Evolutionary conservation across 371 early-diverging fungal species (phyloP).

Genomic region (Funneliformis caledonium): DNA sequence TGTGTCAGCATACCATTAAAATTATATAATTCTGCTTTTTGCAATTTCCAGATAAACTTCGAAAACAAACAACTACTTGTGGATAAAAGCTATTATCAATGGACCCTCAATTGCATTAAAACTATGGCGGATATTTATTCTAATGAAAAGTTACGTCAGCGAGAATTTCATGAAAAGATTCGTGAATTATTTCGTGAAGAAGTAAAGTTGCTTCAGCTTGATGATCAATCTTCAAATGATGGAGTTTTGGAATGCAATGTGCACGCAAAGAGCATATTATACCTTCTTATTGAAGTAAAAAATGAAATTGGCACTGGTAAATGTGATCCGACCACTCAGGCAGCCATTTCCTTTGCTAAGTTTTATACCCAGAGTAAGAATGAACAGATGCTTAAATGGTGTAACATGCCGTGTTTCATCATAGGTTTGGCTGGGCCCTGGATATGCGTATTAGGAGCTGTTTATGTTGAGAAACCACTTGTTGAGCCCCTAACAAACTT

Average conservation of each 20-base stretch:
- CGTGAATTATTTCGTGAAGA: neutral
- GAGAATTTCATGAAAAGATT: conserved; percentile 12
- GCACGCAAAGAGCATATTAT: neutral
- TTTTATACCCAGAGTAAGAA: neutral
- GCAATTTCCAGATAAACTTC: neutral
- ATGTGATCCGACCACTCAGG: neutral
- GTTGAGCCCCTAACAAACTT: conserved; percentile 21
- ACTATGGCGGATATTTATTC: conserved; percentile 11
- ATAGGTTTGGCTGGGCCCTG: conserved; percentile 7
- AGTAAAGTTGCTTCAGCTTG: neutral
- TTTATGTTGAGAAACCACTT: conserved; percentile 2
- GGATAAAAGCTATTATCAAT: conserved; percentile 13
- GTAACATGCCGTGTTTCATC: conserved; percentile 2
- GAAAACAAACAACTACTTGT: neutral
- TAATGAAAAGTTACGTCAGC: neutral
- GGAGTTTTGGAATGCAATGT: neutral
- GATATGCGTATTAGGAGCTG: neutral
- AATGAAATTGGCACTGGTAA: conserved; percentile 27
- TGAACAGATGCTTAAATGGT: neutral
- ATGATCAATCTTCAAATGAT: neutral
- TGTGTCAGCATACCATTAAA: neutral
- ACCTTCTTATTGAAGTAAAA: conserved; percentile 18
- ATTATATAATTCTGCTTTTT: conserved; percentile 7
- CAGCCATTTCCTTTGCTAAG: neutral
- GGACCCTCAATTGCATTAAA: conserved; percentile 1